A percentile compares a stretch with the other conserved stretches of the same genome.
These are phyloP conservation scores for Phytopythium vexans DNA, from an alignment of 352 stramenopile species.

Conservation along the genomic window DNA sequence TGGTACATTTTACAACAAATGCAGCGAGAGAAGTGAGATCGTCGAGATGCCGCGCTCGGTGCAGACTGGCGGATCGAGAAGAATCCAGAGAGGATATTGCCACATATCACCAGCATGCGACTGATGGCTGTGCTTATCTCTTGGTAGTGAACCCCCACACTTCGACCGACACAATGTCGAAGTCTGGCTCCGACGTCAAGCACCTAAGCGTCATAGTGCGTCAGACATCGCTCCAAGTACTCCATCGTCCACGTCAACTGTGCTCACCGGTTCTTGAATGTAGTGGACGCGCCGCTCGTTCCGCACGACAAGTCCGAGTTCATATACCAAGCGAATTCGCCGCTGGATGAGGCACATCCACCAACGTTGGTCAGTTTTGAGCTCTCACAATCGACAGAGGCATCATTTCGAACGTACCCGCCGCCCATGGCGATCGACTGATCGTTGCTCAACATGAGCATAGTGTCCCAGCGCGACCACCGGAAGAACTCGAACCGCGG, in stretches of 20 bases:
- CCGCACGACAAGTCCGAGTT: conserved; percentile 66
- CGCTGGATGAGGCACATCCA: conserved; percentile 13
- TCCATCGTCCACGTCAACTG: background rate
- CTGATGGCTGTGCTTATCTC: conserved; percentile 13
- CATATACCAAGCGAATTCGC: conserved; percentile 63
- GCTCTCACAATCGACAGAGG: background rate
- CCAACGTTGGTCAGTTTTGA: background rate
- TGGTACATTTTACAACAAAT: background rate
- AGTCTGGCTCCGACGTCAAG: conserved; percentile 45
- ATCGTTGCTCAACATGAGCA: conserved; percentile 75
- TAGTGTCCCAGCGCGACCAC: conserved; percentile 59
- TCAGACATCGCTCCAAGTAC: background rate
- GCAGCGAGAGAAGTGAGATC: no score
- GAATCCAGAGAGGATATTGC: no score
- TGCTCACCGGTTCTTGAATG: conserved; percentile 51
- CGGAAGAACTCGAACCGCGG: conserved; percentile 55
- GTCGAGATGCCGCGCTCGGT: no score
- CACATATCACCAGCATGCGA: no score
- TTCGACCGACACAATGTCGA: conserved; percentile 59
- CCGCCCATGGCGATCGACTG: conserved; percentile 72
- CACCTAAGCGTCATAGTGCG: conserved; percentile 12
- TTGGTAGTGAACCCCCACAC: conserved; percentile 68
- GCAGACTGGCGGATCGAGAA: no score
- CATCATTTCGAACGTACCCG: conserved; percentile 30
- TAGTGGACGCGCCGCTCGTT: conserved; percentile 42